These are phyloP conservation scores for Colletotrichum chrysophilum DNA, from an alignment of 2,329 filamentous ascomycete genomes.

Conservation along the genomic window DNA sequence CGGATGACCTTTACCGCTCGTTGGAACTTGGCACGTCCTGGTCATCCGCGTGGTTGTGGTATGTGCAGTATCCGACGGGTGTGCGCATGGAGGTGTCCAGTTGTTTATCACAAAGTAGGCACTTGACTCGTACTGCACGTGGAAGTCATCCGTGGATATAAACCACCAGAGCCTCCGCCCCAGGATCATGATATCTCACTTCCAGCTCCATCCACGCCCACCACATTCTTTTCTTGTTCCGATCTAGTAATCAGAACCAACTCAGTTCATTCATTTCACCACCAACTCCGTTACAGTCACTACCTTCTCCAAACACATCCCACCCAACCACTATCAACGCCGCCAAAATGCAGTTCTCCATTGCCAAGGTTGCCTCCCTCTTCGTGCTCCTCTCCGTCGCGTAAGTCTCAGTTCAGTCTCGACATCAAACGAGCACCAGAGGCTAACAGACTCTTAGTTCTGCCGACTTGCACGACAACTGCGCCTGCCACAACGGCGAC, in stretches of 20 bases:
- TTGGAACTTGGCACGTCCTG: neutral
- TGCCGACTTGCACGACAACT: constrained; percentile 27
- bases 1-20: neutral
- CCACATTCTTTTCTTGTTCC: constrained; percentile 20
- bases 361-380: constrained; percentile 13
- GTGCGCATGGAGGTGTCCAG: neutral
- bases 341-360: constrained; percentile 19
- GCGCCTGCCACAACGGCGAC: constrained; percentile 26
- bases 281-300: neutral
- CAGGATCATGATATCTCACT: neutral
- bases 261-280: constrained; percentile 16
- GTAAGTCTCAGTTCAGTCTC: neutral
- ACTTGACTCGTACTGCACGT: neutral
- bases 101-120: neutral
- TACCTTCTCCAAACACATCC: neutral
- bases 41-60: neutral
- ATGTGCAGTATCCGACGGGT: neutral
- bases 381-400: neutral
- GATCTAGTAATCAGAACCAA: constrained; percentile 19
- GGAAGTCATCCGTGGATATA: constrained; percentile 13
- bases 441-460: constrained; percentile 4
- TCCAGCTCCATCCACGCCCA: constrained; percentile 9
- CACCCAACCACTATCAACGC: neutral
- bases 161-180: constrained; percentile 5
- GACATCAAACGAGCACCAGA: rapidly evolving